Conservation (phyloP, 1,284 basidiomycete species). For the Sporisorium sorghi region DNA sequence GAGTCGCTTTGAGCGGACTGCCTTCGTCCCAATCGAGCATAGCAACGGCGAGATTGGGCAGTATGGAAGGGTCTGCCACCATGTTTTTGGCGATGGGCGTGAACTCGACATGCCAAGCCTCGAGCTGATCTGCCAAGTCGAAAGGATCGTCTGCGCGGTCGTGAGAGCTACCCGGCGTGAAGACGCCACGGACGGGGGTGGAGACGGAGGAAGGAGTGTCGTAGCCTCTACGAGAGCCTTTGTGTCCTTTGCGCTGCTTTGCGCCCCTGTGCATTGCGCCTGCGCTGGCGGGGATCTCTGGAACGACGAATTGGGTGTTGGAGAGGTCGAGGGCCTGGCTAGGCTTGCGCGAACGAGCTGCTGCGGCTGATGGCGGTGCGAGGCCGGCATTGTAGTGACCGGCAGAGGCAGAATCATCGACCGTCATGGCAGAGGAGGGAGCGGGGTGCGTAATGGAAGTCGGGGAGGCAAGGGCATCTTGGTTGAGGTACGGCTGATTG, state of each 20-base stretch:
- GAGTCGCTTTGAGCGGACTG: conserved; percentile 40
- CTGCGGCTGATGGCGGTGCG: conserved; percentile 13
- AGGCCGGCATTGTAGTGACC: not conserved
- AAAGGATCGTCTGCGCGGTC: conserved; percentile 48
- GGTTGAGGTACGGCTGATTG: conserved; percentile 22
- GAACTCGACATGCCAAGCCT: conserved; percentile 67
- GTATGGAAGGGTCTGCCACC: conserved; percentile 42
- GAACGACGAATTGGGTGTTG: conserved; percentile 52
- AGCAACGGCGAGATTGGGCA: conserved; percentile 40
- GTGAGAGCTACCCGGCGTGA: conserved; percentile 36
- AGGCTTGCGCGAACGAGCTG: conserved; percentile 43
- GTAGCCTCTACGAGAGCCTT: conserved; percentile 33
- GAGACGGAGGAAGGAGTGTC: conserved; percentile 34
- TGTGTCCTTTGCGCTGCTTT: conserved; percentile 45
- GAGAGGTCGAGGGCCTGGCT: conserved; percentile 53
- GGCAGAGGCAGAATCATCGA: conserved; percentile 3
- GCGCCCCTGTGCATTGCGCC: conserved; percentile 19
- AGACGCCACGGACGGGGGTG: conserved; percentile 34
- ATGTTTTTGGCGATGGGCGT: conserved; percentile 61
- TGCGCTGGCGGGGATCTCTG: conserved; percentile 46
- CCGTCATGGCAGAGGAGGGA: conserved; percentile 1
- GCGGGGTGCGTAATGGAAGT: conserved; percentile 17
- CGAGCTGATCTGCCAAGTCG: conserved; percentile 55
- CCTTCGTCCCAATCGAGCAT: conserved; percentile 52
- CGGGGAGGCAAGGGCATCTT: conserved; percentile 26